A percentile compares a stretch with the other conserved stretches of the same genome.
Conservation (phyloP, 1,284 basidiomycete species). For the Lignosus rhinocerotis region DNA sequence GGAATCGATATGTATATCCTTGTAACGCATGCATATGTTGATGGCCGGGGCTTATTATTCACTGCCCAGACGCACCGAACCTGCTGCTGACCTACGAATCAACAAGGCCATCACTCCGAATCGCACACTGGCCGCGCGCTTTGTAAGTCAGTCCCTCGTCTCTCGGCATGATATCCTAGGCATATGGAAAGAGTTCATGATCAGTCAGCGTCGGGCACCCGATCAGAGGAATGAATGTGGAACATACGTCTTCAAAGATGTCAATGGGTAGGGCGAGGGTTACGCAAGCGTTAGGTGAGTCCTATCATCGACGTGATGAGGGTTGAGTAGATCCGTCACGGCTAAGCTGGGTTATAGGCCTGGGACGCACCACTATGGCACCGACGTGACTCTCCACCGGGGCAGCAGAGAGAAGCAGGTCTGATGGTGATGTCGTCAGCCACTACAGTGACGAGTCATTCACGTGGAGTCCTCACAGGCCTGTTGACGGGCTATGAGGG, state of each 20-base stretch:
- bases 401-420: constrained; percentile 74
- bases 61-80: too few relatives aligned
- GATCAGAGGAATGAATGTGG: not conserved
- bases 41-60: too few relatives aligned
- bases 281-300: constrained; percentile 78
- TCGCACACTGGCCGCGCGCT: constrained; percentile 65
- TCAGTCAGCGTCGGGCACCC: not conserved
- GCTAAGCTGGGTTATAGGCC: too few relatives aligned
- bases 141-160: constrained; percentile 57
- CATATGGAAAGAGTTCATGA: not conserved
- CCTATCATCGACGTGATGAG: constrained; percentile 36
- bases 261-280: constrained; percentile 70
- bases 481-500: constrained; percentile 61
- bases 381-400: constrained; percentile 78
- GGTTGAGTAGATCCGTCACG: not conserved
- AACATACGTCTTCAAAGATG: constrained; percentile 69
- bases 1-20: too few relatives aligned
- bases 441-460: not conserved
- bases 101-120: constrained; percentile 62
- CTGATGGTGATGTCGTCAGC: constrained; percentile 24
- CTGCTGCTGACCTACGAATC: constrained; percentile 24
- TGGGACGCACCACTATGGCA: constrained; percentile 60
- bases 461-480: constrained; percentile 48
- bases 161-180: constrained; percentile 63
- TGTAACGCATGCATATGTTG: too few relatives aligned